These are phyloP conservation scores for Mycena haematopus DNA, from an alignment of 768 basidiomycete species.

Conservation along the genomic window DNA sequence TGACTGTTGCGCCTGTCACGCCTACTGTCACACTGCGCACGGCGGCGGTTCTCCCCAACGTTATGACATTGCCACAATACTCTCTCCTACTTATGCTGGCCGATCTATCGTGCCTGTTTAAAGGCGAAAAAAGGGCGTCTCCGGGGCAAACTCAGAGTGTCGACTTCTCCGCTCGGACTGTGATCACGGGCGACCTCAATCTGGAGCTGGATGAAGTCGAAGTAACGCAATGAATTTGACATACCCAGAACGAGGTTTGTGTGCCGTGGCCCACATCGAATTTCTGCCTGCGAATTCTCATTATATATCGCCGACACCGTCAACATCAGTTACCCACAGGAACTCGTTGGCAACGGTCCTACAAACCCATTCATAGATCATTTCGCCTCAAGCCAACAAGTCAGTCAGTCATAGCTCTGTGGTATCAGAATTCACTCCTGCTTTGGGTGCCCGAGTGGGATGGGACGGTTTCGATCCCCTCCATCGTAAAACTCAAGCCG, in stretches of 20 bases:
- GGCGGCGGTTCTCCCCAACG: too few relatives aligned
- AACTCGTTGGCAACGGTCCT: slow-evolving; percentile 78
- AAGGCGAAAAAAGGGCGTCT: slow-evolving; percentile 99
- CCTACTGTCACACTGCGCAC: too few relatives aligned
- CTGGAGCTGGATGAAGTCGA: slow-evolving; percentile 91
- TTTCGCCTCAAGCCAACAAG: too few relatives aligned
- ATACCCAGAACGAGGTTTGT: slow-evolving; percentile 91
- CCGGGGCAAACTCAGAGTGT: slow-evolving; percentile 97
- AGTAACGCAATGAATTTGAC: slow-evolving; percentile 98
- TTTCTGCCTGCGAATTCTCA: background rate
- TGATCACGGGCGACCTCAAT: slow-evolving; percentile 99
- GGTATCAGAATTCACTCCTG: too few relatives aligned
- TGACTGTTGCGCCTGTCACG: too few relatives aligned
- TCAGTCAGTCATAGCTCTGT: too few relatives aligned
- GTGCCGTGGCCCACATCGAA: background rate
- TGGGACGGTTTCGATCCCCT: too few relatives aligned
- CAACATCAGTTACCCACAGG: slow-evolving; percentile 93
- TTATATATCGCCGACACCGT: slow-evolving; percentile 79
- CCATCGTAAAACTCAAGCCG: too few relatives aligned
- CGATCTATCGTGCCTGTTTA: slow-evolving; percentile 90
- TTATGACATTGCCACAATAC: too few relatives aligned
- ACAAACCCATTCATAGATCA: too few relatives aligned
- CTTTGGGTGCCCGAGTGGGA: too few relatives aligned
- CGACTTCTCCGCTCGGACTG: slow-evolving; percentile 98
- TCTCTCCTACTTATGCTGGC: too few relatives aligned